Evolutionary conservation across 805 yeast genomes (phyloP).

Genomic region (Kluyveromyces lactis): DNA sequence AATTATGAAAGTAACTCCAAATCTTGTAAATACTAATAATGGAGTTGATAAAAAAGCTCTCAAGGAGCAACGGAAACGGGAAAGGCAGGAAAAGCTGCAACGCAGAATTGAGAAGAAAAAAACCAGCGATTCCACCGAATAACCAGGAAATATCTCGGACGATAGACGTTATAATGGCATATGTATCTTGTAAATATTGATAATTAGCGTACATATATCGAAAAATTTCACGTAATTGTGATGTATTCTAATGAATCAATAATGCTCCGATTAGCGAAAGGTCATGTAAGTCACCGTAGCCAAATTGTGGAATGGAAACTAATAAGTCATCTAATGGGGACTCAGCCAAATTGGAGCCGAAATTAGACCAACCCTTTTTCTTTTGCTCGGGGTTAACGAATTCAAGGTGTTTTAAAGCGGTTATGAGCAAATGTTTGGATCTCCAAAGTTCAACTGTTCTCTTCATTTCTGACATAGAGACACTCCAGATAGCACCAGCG

Average conservation of each 20-base stretch:
- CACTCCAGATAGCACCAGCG: conserved; percentile 39
- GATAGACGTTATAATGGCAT: background rate
- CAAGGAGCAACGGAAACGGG: conserved; percentile 28
- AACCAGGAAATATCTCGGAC: background rate
- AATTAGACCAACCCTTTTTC: conserved; percentile 33
- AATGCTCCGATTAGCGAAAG: conserved; percentile 26
- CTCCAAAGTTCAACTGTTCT: conserved; percentile 14
- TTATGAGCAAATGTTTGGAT: conserved; percentile 8
- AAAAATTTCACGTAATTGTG: too few species aligned
- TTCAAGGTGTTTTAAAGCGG: conserved; percentile 8
- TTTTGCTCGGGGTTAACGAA: conserved; percentile 13
- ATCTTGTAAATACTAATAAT: conserved; percentile 13
- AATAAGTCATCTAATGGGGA: conserved; percentile 23
- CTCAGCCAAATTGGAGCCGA: conserved; percentile 34
- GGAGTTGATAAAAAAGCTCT: conserved; percentile 24
- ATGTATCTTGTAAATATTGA: conserved; percentile 5
- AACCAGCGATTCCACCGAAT: background rate
- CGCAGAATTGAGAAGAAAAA: conserved; percentile 19
- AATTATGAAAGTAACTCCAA: conserved; percentile 21
- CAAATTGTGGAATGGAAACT: conserved; percentile 33
- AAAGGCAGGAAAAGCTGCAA: conserved; percentile 29
- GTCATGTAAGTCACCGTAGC: conserved; percentile 26
- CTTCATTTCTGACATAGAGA: conserved; percentile 20
- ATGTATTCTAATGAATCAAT: conserved; percentile 2
- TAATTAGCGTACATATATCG: conserved; percentile 1